Base-by-base conservation (phyloP, 2,329 filamentous ascomycete species). In the Sarocladium brachiariae region DNA sequence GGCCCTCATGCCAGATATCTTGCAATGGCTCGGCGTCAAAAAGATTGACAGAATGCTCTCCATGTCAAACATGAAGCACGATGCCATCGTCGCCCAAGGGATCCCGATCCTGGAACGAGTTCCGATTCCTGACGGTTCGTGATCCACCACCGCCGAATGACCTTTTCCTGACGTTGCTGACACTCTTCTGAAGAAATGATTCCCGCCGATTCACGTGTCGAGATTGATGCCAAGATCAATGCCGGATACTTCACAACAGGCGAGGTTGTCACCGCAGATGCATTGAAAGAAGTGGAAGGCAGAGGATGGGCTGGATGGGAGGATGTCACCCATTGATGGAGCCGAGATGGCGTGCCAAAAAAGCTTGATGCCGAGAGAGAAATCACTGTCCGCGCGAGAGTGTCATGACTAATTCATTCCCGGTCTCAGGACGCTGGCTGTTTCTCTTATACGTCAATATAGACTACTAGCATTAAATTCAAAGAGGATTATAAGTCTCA, bases 191-290 rank as follows among this genome's bases (percentile, higher is more conserved):
- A 90, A 89, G 61, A 87, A 89, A 52, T 77, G 78, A 96, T 97
- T 60, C 93, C 93, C 10, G 88, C 85, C 55, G 93, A 97, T 69
- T 95, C 90, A 50, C 78, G 92, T 57, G 93, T 97, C n/a, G 93
- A 99, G 69, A 99, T 97, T 63, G 93, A 97, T 68, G 93, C 93
- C 52, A 97, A 97, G 75, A 96, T 97, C 64, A 93, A 92, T 59
- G 90, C 92, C 54, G 93, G 87, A 51, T 81, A 82, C 60, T 82
- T 95, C 66, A 95, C 89, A 4, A 89, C 83, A 5, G 89, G 89
- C 48, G 87, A 89, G 67, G 77, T 86, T 59, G 87, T 90, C 80
- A 89, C 85, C 2, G 82, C 84, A 66, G 84, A 89, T 48, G 88
- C 95, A 65, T 74, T 95, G 55, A 74, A 81, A 55, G 81, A 85